A percentile compares a stretch with the other conserved stretches of the same genome.
phyloP scores from a whole-genome alignment of 2,329 filamentous ascomycete species.

The Tolypocladium ovalisporum region DNA sequence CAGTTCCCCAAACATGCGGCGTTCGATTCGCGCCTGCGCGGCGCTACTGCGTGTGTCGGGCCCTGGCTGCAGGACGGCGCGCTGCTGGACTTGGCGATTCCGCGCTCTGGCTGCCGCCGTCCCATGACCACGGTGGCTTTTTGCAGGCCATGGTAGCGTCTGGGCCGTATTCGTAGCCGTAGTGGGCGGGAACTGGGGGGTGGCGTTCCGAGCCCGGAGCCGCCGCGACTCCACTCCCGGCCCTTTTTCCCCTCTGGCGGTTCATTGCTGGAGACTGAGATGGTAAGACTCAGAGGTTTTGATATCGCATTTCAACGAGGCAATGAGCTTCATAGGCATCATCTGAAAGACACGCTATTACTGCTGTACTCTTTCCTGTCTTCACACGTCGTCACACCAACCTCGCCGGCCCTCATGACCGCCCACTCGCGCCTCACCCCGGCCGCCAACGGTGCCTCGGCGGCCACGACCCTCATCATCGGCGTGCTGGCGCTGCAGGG shows the following conservation, averaged over 20 bases:
- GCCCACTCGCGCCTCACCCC: slow-evolving; percentile 2
- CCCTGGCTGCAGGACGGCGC: background rate
- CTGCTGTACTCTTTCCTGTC: too few species aligned
- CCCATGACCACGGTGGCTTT: too few species aligned
- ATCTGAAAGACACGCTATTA: background rate
- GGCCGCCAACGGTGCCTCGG: background rate
- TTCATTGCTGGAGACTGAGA: background rate
- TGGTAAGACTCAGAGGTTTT: background rate
- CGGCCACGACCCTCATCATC: slow-evolving; percentile 32
- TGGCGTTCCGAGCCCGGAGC: background rate
- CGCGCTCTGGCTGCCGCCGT: background rate
- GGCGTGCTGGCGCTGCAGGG: slow-evolving; percentile 74
- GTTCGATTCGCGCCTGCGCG: background rate
- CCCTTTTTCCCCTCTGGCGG: background rate
- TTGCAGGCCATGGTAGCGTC: too few species aligned
- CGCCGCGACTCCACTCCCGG: background rate
- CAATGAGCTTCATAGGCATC: background rate
- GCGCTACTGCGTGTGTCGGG: background rate
- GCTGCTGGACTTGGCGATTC: background rate
- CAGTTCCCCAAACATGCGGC: background rate
- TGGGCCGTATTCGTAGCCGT: background rate
- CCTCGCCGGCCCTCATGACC: slow-evolving; percentile 10
- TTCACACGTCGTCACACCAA: background rate
- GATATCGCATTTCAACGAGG: background rate
- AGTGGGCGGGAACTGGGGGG: background rate